A percentile compares a stretch with the other conserved stretches of the same genome.
These are phyloP conservation scores for Spathaspora boniae DNA, from an alignment of 805 yeast species.

Conservation along the genomic window DNA sequence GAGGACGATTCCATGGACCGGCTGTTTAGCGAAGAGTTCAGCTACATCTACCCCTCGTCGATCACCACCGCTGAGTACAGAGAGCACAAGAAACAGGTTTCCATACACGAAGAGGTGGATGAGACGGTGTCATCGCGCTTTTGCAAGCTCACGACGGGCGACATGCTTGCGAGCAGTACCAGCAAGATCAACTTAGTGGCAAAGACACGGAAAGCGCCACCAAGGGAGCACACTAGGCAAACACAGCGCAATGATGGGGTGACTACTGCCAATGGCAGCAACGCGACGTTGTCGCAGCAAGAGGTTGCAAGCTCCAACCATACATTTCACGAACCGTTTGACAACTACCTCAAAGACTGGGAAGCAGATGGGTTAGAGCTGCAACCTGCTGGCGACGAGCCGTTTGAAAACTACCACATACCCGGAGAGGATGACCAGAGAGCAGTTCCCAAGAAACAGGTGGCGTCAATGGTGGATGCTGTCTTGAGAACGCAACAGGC, in stretches of 20 bases:
- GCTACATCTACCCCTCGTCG: slow-evolving; percentile 8
- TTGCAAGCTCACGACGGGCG: slow-evolving; percentile 1
- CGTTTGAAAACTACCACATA: slow-evolving; percentile 22
- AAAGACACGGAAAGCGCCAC: slow-evolving; percentile 16
- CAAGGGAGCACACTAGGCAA: slow-evolving; percentile 2
- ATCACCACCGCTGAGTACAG: slow-evolving; percentile 1
- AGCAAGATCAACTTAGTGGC: slow-evolving; percentile 8
- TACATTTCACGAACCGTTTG: slow-evolving; percentile 22
- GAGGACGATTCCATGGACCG: too few species aligned
- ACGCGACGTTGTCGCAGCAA: not conserved
- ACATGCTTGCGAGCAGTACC: slow-evolving; percentile 1
- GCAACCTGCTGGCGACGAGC: slow-evolving; percentile 12
- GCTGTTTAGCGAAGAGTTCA: slow-evolving; percentile 7
- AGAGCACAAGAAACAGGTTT: slow-evolving; percentile 2
- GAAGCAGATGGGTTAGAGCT: slow-evolving; percentile 10
- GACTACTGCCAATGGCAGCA: not conserved
- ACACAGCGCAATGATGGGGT: too few species aligned
- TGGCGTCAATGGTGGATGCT: too few species aligned
- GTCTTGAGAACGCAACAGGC: too few species aligned
- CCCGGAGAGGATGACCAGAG: not conserved
- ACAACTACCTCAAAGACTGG: slow-evolving; percentile 17
- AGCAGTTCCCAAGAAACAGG: too few species aligned
- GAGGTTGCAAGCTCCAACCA: too few species aligned
- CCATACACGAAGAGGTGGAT: slow-evolving; percentile 1
- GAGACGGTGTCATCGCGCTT: slow-evolving; percentile 4